A percentile compares a stretch with the other conserved stretches of the same genome.
phyloP scores from a whole-genome alignment of 352 stramenopile species.

The Salisapilia sapeloensis region DNA sequence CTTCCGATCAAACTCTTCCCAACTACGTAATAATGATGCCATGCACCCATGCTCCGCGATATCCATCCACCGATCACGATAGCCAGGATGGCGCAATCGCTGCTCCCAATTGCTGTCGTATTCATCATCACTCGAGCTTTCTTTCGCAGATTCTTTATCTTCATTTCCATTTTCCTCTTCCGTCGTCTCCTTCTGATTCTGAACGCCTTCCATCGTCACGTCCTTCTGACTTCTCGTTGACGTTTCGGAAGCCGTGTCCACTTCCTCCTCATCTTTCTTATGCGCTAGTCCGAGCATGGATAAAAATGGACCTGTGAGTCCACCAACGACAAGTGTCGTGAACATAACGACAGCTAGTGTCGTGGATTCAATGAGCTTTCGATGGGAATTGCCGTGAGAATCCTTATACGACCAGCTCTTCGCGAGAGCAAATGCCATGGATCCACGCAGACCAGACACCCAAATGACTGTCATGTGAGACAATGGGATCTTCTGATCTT shows the following conservation, averaged over 20 bases:
- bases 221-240: slow-evolving; percentile 6
- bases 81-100: slow-evolving; percentile 5
- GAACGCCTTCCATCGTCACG: slow-evolving; percentile 7
- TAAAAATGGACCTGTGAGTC: slow-evolving; percentile 54
- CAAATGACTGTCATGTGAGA: slow-evolving; percentile 81
- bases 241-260: slow-evolving; percentile 19
- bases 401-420: slow-evolving; percentile 77
- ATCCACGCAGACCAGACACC: slow-evolving; percentile 86
- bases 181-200: slow-evolving; percentile 5
- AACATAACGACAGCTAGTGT: slow-evolving; percentile 78
- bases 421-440: slow-evolving; percentile 84
- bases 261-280: slow-evolving; percentile 6
- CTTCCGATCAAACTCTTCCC: slow-evolving; percentile 56
- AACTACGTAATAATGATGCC: slow-evolving; percentile 50
- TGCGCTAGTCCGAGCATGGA: slow-evolving; percentile 22
- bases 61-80: slow-evolving; percentile 12
- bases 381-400: slow-evolving; percentile 40
- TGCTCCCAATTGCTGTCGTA: slow-evolving; percentile 7
- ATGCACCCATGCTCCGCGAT: slow-evolving; percentile 21
- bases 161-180: slow-evolving; percentile 6
- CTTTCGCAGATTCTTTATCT: slow-evolving; percentile 19
- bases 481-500: slow-evolving; percentile 33
- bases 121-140: slow-evolving; percentile 28
- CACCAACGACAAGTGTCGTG: slow-evolving; percentile 67
- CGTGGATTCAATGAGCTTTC: slow-evolving; percentile 73